Conservation (phyloP, 805 yeast genomes). For the Wickerhamomyces kurtzmanii region DNA sequence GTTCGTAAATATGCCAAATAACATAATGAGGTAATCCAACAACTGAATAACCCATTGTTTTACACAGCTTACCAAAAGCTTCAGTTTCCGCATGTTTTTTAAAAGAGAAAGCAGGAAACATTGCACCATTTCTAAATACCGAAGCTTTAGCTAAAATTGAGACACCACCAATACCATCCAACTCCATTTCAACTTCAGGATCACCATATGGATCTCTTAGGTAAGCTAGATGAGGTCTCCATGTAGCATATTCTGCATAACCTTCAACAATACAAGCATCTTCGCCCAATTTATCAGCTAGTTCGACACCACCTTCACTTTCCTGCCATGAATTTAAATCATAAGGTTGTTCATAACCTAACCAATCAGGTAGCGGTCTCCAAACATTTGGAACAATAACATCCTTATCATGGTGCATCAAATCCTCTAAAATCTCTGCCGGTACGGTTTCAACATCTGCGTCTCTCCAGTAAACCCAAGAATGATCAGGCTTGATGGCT, state of each 20-base stretch:
- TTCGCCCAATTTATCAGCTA: constrained; percentile 73
- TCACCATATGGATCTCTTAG: constrained; percentile 92
- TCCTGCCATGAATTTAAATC: constrained; percentile 84
- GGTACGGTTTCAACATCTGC: constrained; percentile 95
- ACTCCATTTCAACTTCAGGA: constrained; percentile 84
- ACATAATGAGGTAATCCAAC: constrained; percentile 91
- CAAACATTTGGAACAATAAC: constrained; percentile 93
- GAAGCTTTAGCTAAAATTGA: constrained; percentile 81
- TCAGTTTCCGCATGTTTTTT: constrained; percentile 97
- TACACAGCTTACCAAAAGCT: constrained; percentile 87
- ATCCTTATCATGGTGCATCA: constrained; percentile 86
- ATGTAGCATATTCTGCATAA: constrained; percentile 92
- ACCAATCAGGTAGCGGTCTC: constrained; percentile 84
- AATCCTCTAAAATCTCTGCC: constrained; percentile 74
- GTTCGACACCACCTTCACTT: constrained; percentile 68
- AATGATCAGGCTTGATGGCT: constrained; percentile 84
- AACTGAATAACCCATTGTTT: constrained; percentile 79
- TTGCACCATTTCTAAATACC: constrained; percentile 82
- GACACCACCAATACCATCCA: constrained; percentile 98
- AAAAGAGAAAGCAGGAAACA: constrained; percentile 94
- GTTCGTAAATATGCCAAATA: constrained; percentile 95
- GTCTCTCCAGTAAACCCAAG: constrained; percentile 97
- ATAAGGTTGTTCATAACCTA: constrained; percentile 78
- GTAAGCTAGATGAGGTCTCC: constrained; percentile 96
- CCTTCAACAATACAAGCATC: constrained; percentile 98